Evolutionary conservation across 1,284 basidiomycete species (phyloP).

Genomic region (Phaffia rhodozyma): DNA sequence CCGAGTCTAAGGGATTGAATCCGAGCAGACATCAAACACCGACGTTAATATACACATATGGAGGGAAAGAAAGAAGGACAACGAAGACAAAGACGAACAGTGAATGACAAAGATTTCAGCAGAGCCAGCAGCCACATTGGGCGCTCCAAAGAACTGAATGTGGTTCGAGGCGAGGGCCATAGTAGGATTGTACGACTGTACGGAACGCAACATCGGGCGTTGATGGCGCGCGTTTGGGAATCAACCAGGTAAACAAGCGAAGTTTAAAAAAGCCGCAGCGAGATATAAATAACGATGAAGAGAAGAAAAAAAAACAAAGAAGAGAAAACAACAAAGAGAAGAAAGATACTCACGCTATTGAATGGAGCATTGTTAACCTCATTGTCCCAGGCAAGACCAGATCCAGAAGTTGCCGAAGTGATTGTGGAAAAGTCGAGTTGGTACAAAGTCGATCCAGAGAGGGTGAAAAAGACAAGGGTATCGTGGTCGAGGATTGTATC

Average conservation of each 20-base stretch:
- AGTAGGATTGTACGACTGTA: conserved; percentile 46
- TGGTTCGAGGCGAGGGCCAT: conserved; percentile 70
- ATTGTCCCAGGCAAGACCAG: conserved; percentile 49
- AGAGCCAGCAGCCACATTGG: conserved; percentile 50
- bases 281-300: not conserved
- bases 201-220: not conserved
- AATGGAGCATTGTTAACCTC: conserved; percentile 45
- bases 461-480: conserved; percentile 61
- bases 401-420: conserved; percentile 40
- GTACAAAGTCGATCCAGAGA: conserved; percentile 23
- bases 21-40: not conserved
- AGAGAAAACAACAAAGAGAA: conserved; percentile 29
- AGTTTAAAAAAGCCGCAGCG: not conserved
- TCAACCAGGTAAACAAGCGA: too few relatives aligned
- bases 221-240: not conserved
- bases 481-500: conserved; percentile 66
- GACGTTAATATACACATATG: not conserved
- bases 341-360: conserved; percentile 32
- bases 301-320: conserved; percentile 32
- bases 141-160: conserved; percentile 63
- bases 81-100: conserved; percentile 46
- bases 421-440: conserved; percentile 51
- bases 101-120: conserved; percentile 77
- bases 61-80: not conserved
- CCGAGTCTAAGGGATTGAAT: conserved; percentile 45